Evolutionary conservation across 805 yeast genomes (phyloP).

Genomic region (Candida odintsovae): DNA sequence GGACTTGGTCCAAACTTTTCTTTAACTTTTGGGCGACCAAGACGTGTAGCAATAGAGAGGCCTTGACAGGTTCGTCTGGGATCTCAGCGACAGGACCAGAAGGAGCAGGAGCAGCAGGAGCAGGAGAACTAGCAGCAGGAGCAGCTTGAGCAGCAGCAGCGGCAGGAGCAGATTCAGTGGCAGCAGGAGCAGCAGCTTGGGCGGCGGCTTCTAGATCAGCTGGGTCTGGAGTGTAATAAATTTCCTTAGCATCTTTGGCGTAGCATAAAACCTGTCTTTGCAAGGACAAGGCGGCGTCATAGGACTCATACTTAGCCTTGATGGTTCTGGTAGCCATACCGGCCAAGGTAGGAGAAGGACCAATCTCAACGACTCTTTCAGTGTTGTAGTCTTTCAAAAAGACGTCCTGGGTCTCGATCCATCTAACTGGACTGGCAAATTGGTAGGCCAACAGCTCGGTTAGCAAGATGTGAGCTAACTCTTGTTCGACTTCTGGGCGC

Average conservation of each 20-base stretch:
- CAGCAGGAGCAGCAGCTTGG: constrained; percentile 29
- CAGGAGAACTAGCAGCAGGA: constrained; percentile 54
- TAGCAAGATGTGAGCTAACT: constrained; percentile 87
- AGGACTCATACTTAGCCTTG: constrained; percentile 88
- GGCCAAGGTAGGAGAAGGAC: constrained; percentile 97
- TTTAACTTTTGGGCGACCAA: constrained; percentile 94
- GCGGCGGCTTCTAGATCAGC: constrained; percentile 32
- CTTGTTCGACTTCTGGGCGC: constrained; percentile 94
- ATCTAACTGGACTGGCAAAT: constrained; percentile 98
- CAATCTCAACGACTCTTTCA: constrained; percentile 96
- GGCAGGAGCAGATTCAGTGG: constrained; percentile 50
- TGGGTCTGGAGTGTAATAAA: constrained; percentile 88
- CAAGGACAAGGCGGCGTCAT: constrained; percentile 85
- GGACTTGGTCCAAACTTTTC: constrained; percentile 79
- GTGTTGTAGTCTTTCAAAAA: constrained; percentile 90
- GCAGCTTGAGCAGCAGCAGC: constrained; percentile 57
- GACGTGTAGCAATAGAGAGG: constrained; percentile 75
- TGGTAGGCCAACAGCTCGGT: constrained; percentile 97
- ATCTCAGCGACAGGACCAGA: constrained; percentile 79
- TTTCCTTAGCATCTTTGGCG: constrained; percentile 93
- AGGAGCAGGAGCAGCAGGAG: constrained; percentile 70
- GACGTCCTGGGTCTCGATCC: constrained; percentile 99
- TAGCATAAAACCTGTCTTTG: constrained; percentile 94
- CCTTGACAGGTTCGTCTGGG: constrained; percentile 87
- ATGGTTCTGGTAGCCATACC: constrained; percentile 98